These are phyloP conservation scores for Erysimum cheiranthoides DNA, from an alignment of 345 rosid genomes.

Conservation along the genomic window DNA sequence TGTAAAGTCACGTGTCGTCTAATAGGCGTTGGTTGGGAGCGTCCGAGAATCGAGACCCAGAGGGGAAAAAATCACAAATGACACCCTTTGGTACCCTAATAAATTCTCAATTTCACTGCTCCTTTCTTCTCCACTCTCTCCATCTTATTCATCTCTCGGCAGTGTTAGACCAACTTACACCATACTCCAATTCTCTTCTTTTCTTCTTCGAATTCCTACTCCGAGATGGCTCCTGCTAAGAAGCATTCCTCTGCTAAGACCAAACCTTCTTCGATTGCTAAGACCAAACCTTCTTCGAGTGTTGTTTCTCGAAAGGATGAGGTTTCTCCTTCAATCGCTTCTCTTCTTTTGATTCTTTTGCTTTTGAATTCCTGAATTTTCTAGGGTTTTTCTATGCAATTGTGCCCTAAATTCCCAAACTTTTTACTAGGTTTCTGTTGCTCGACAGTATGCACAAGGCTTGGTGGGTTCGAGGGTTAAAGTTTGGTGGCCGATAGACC, in stretches of 20 bases:
- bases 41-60: too few species aligned
- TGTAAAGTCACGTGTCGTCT: constrained; percentile 20
- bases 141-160: constrained; percentile 6
- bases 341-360: neutral
- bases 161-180: neutral
- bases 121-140: neutral
- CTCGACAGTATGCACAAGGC: neutral
- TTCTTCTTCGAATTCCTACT: neutral
- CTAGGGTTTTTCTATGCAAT: neutral
- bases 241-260: neutral
- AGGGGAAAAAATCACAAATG: neutral
- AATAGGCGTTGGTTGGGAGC: neutral
- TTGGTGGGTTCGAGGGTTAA: constrained; percentile 33
- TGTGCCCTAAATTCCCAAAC: neutral
- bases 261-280: too few species aligned
- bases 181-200: neutral
- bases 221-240: constrained; percentile 15
- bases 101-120: constrained; percentile 7
- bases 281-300: neutral
- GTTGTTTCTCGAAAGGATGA: neutral
- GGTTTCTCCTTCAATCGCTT: constrained; percentile 6
- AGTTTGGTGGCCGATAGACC: constrained; percentile 44
- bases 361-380: neutral
- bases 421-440: neutral
- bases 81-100: constrained; percentile 13